These are phyloP conservation scores for Sergeia podlipaevii DNA, from an alignment of 208 protist genomes.

Conservation along the genomic window DNA sequence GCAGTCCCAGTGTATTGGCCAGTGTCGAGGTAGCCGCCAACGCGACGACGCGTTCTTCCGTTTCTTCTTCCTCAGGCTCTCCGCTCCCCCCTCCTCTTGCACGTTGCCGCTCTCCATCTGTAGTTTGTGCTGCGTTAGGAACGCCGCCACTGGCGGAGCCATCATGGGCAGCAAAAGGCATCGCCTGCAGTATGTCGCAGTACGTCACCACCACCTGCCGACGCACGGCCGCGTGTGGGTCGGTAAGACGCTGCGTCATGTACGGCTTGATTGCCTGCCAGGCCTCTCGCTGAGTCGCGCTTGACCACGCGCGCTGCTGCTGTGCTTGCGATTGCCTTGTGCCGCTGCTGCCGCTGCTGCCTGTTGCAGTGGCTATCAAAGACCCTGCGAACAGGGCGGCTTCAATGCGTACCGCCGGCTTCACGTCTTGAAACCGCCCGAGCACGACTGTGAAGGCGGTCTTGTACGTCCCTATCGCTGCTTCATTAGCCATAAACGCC, in stretches of 20 bases:
- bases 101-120: too few relatives aligned
- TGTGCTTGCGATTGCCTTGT: not conserved
- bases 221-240: constrained; percentile 50
- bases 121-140: too few relatives aligned
- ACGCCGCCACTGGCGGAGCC: not conserved
- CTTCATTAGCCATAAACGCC: constrained; percentile 31
- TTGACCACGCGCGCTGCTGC: constrained; percentile 1
- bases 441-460: constrained; percentile 24
- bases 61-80: too few relatives aligned
- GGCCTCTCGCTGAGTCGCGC: constrained; percentile 17
- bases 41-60: too few relatives aligned
- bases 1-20: constrained; percentile 41
- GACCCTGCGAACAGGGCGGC: constrained; percentile 19
- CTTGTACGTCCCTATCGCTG: constrained; percentile 25
- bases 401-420: constrained; percentile 51
- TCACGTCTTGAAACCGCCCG: constrained; percentile 33
- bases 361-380: constrained; percentile 12
- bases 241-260: constrained; percentile 31
- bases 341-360: not conserved
- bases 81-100: too few relatives aligned
- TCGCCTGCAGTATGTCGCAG: constrained; percentile 23
- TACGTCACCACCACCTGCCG: constrained; percentile 34
- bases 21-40: constrained; percentile 12
- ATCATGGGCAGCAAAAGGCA: constrained; percentile 11
- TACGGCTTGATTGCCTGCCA: constrained; percentile 27